Base-by-base conservation (phyloP, 2,329 filamentous ascomycete species). In the Madurella mycetomatis region DNA sequence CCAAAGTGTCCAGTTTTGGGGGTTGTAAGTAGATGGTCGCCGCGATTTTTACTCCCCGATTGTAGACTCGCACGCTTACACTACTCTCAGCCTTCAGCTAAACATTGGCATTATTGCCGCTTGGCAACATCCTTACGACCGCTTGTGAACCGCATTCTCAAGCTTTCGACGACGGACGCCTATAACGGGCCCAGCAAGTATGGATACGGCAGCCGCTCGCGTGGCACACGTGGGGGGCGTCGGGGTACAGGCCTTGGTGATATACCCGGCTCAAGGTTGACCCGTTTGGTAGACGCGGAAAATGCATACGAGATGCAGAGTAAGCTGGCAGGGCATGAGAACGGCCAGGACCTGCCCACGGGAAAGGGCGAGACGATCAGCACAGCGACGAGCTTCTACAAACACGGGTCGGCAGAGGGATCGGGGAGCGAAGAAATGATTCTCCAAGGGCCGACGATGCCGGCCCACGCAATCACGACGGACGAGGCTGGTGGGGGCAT, bases 1-100 rank as follows among this genome's bases (percentile, higher is more conserved):
- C 54, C 60, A 66, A 31, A 59, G 62, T 44, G 53, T 70, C 18
- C 61, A 64, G 9, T 68, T 69, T 41, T 70, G 64, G 64, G 67
- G 66, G 44, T 69, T 69, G 68, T 70, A 64, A 64, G 67, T 25
- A 7, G 25, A 25, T 25, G 25, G 25, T 7, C 25, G 4, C 25
- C 25, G 25, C 25, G 25, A 4, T 3, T 7, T 25, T 25, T 25
- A 7, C 25, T 25, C 25, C 25, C 25, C 7, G 25, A 25, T 25
- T 25, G 16, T 18, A 15, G 4, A 30, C 25, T 12, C 44, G 8
- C 15, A 31, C 19, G 30, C 18, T 11, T 41, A 9, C 5, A 0
- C 30, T 8, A 18, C 13, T 19, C 5, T 8, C 56, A 60, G 58
- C 18, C 51, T 60, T 9, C 58, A 60, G 55, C 53, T 58, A 19